Percentiles rank a stretch among this genome's conserved stretches.
Conservation (phyloP, 106 monocot species). For the Acanthochlamys bracteata region DNA sequence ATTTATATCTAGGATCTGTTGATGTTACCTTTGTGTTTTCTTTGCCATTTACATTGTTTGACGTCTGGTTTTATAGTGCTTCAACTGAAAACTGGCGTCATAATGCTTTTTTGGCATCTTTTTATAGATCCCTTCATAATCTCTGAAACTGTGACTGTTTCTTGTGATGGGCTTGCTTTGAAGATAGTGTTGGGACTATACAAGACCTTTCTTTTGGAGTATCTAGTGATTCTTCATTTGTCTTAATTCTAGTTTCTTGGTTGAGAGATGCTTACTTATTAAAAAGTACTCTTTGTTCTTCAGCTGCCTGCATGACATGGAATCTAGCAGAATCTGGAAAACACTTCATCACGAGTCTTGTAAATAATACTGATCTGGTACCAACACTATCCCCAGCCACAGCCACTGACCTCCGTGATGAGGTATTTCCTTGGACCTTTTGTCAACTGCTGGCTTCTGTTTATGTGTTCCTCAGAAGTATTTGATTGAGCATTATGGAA, state of each 20-base stretch:
- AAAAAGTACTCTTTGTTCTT: background rate
- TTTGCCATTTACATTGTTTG: too few species aligned
- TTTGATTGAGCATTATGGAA: too few species aligned
- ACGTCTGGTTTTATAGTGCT: too few species aligned
- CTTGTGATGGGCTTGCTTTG: too few species aligned
- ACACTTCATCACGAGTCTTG: slow-evolving; percentile 34
- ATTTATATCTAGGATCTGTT: too few species aligned
- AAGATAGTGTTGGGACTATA: too few species aligned
- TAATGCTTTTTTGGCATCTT: too few species aligned
- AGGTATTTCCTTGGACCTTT: slow-evolving; percentile 18
- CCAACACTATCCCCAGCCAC: slow-evolving; percentile 41
- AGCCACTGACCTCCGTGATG: slow-evolving; percentile 29
- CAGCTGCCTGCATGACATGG: slow-evolving; percentile 71
- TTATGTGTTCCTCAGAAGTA: background rate
- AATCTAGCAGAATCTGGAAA: slow-evolving; percentile 54
- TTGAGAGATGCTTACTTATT: background rate
- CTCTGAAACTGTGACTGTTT: too few species aligned
- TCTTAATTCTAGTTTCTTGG: background rate
- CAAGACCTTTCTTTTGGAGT: too few species aligned
- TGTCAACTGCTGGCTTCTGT: background rate
- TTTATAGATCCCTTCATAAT: too few species aligned
- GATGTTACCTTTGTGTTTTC: too few species aligned
- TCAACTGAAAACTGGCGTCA: too few species aligned
- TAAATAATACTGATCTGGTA: slow-evolving; percentile 44
- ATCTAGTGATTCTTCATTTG: background rate